A percentile compares a stretch with the other conserved stretches of the same genome.
These are phyloP conservation scores for Diacronema lutheri DNA, from an alignment of 78 protist species.

Conservation along the genomic window DNA sequence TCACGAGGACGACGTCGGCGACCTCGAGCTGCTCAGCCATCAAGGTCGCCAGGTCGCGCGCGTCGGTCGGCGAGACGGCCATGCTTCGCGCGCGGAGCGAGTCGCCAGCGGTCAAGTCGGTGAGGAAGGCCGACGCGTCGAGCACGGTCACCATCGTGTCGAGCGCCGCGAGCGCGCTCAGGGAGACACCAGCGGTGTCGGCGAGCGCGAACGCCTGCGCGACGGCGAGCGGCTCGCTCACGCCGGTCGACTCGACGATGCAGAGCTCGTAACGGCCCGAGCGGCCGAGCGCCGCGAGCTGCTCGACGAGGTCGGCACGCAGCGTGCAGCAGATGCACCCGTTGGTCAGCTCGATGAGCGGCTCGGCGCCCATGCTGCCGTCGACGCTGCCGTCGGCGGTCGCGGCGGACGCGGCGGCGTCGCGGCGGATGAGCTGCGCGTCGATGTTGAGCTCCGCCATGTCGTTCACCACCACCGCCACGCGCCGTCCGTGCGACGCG, in stretches of 20 bases:
- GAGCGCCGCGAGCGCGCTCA: constrained; percentile 7
- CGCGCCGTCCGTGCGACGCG: constrained; percentile 3
- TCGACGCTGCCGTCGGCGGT: constrained; percentile 63
- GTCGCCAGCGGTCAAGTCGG: neutral
- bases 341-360: constrained; percentile 28
- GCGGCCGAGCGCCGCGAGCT: constrained; percentile 43
- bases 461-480: constrained; percentile 79
- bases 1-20: constrained; percentile 81
- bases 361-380: too few relatives aligned
- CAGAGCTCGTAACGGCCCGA: constrained; percentile 28
- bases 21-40: constrained; percentile 80
- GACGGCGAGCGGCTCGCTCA: constrained; percentile 84
- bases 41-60: constrained; percentile 64
- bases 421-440: constrained; percentile 60
- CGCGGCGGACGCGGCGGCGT: constrained; percentile 11
- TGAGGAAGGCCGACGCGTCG: constrained; percentile 38
- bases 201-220: constrained; percentile 84
- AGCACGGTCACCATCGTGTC: constrained; percentile 70
- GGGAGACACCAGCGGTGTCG: neutral
- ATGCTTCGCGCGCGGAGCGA: neutral
- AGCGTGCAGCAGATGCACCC: constrained; percentile 55
- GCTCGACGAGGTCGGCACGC: constrained; percentile 71
- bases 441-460: constrained; percentile 84
- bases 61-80: constrained; percentile 20
- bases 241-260: constrained; percentile 70